Conservation (phyloP, 352 stramenopile genomes). For the Globisporangium acanthophoron region DNA sequence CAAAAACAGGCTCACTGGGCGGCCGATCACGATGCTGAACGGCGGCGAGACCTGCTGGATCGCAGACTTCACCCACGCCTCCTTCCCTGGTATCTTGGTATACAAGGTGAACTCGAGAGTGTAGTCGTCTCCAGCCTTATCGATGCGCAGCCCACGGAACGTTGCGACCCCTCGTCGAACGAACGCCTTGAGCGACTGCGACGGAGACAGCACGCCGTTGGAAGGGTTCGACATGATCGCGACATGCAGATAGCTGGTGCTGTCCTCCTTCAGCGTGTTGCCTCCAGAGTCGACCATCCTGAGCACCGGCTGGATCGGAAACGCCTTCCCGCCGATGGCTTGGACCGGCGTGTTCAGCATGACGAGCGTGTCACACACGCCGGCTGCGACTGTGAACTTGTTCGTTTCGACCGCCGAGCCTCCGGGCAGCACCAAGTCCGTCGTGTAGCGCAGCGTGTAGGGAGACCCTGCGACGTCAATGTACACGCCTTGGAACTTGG, state of each 20-base stretch:
- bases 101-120: slow-evolving; percentile 64
- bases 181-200: slow-evolving; percentile 26
- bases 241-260: slow-evolving; percentile 55
- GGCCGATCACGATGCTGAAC: slow-evolving; percentile 55
- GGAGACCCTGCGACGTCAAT: slow-evolving; percentile 77
- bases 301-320: slow-evolving; percentile 68
- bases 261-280: slow-evolving; percentile 62
- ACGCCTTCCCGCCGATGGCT: slow-evolving; percentile 63
- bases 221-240: slow-evolving; percentile 73
- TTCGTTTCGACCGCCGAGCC: slow-evolving; percentile 61
- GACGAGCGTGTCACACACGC: slow-evolving; percentile 44
- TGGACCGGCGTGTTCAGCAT: slow-evolving; percentile 30
- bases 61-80: slow-evolving; percentile 32
- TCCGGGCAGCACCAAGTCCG: slow-evolving; percentile 43
- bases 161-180: slow-evolving; percentile 52
- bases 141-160: slow-evolving; percentile 72
- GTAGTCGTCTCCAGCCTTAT: slow-evolving; percentile 72
- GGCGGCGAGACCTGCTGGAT: slow-evolving; percentile 52
- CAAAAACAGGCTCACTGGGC: slow-evolving; percentile 39
- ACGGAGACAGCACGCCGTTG: slow-evolving; percentile 36
- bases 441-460: slow-evolving; percentile 70
- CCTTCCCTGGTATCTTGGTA: slow-evolving; percentile 31
- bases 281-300: slow-evolving; percentile 71
- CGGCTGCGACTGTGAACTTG: slow-evolving; percentile 66
- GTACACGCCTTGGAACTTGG: slow-evolving; percentile 53